Evolutionary conservation across 2,329 filamentous ascomycete genomes (phyloP), one percentile per base, ranked within the genome.

Genomic region (Fusarium mangiferae): DNA sequence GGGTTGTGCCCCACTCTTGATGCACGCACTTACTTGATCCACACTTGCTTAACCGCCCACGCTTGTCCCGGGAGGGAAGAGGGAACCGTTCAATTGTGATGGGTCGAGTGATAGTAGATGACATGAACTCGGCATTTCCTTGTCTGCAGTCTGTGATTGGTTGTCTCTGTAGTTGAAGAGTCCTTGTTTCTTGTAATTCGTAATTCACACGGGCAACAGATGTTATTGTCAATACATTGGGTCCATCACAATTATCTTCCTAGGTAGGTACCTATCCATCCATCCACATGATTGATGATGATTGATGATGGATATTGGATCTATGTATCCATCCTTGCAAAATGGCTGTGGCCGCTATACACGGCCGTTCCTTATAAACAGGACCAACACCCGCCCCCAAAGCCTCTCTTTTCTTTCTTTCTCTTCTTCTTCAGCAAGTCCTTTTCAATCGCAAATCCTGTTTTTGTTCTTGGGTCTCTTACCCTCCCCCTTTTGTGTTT

Each of bases 341-440:
- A 49, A 49, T 49, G 30, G 55, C 46, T 54, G 62, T 70, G 72
- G 72, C 60, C 68, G 49, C 65, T 51, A 49, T 75, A 65, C 65
- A 66, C 38, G 77, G 75, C 67, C 72, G 64, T 69, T 56, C 58
- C 68, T 66, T 79, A 79, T 79, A 79, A 78, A 75, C 78, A 77
- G 57, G 75, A 77, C 78, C 81, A 80, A 80, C 79, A 80, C 81
- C 81, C 79, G 80, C 57, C 78, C 74, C 59, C 66, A 74, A 77
- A 59, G 4, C 78, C 68, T 55, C 24, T 41, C 24, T 49, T 78
- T 78, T 70, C 49, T 76, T 78, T 78, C 80, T 80, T 80, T 83
- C 83, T 83, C 78, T 81, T 85, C 82, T 83, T 84, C 90, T 87
- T 87, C 87, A 92, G 91, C 91, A 93, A 93, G 90, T 85, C 85